Conservation (phyloP, 768 basidiomycete genomes). For the Leccinum pellstonianum region DNA sequence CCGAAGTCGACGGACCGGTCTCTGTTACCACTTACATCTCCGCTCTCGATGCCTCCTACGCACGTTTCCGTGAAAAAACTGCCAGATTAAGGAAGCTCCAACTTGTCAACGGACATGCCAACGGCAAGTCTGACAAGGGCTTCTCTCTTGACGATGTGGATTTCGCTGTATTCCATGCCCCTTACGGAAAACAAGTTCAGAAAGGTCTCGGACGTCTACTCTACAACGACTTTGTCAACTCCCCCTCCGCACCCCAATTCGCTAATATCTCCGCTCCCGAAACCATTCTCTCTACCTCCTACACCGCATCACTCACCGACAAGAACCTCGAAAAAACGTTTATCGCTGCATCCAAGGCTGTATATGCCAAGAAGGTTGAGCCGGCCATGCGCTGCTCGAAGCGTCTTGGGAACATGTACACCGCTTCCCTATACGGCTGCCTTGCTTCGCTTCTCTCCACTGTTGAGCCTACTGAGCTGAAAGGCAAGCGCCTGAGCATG, state of each 20-base stretch:
- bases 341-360: constrained; percentile 70
- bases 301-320: constrained; percentile 80
- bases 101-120: constrained; percentile 15
- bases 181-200: constrained; percentile 98
- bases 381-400: constrained; percentile 85
- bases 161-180: constrained; percentile 94
- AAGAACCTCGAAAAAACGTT: constrained; percentile 96
- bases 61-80: constrained; percentile 78
- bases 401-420: constrained; percentile 98
- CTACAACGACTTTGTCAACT: constrained; percentile 88
- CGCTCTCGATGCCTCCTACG: constrained; percentile 89
- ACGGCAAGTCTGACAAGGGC: constrained; percentile 30
- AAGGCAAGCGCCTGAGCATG: constrained; percentile 84
- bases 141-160: constrained; percentile 86
- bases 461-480: constrained; percentile 65
- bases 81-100: constrained; percentile 58
- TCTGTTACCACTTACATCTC: constrained; percentile 94
- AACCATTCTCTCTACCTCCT: constrained; percentile 60
- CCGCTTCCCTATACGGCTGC: constrained; percentile 92
- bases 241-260: constrained; percentile 68
- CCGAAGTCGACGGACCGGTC: constrained; percentile 95
- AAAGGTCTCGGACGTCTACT: constrained; percentile 93
- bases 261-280: constrained; percentile 72
- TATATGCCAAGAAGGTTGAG: constrained; percentile 73
- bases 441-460: constrained; percentile 82